Conservation (phyloP, 1,139 yeast species). For the Kurtzmaniella quercitrusa region DNA sequence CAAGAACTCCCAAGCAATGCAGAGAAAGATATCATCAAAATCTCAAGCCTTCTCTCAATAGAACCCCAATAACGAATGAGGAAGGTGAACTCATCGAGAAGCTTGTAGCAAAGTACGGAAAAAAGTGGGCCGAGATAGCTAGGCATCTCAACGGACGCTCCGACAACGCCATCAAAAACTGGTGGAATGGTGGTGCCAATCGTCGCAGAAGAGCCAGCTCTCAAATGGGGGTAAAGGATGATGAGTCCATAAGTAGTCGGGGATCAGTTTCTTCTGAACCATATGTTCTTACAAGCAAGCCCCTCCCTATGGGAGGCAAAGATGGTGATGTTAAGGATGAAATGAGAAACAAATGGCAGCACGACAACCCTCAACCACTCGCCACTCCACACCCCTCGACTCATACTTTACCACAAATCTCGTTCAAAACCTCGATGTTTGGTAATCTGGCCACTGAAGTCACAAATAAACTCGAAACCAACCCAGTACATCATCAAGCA, state of each 20-base stretch:
- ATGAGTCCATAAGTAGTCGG: not conserved
- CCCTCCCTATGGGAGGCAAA: not conserved
- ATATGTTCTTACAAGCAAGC: not conserved
- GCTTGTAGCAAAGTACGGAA: constrained; percentile 75
- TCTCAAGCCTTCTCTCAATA: constrained; percentile 77
- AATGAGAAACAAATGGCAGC: not conserved
- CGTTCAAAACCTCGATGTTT: constrained; percentile 42
- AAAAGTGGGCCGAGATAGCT: constrained; percentile 93
- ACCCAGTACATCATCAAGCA: not conserved
- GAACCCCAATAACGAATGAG: constrained; percentile 78
- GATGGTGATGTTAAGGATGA: not conserved
- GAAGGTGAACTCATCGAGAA: constrained; percentile 82
- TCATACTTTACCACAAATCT: constrained; percentile 15
- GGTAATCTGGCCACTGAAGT: constrained; percentile 11
- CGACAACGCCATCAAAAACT: constrained; percentile 89
- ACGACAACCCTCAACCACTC: not conserved
- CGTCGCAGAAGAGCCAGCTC: constrained; percentile 57
- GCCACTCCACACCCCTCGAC: not conserved
- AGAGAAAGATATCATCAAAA: constrained; percentile 91
- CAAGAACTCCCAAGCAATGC: constrained; percentile 90
- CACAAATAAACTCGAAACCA: constrained; percentile 1
- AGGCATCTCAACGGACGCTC: constrained; percentile 82
- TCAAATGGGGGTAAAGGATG: constrained; percentile 6
- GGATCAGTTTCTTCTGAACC: not conserved
- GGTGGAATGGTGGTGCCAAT: constrained; percentile 96